Percentiles rank a stretch among this genome's conserved stretches.
Evolutionary conservation across 192 early-diverging fungal genomes (phyloP).

Genomic region (Linnemannia hyalina): DNA sequence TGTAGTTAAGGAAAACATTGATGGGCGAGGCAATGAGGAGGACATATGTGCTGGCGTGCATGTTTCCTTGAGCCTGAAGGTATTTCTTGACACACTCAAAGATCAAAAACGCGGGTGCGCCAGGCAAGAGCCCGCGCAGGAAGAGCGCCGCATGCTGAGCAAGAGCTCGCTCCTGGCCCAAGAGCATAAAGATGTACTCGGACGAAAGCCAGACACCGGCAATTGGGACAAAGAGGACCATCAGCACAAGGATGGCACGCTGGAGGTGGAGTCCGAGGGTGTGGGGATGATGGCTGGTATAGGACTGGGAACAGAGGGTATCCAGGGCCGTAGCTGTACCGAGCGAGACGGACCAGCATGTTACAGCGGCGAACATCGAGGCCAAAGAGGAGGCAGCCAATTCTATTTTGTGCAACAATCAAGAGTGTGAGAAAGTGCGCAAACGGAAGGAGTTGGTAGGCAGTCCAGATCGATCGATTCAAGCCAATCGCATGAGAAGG

Average conservation of each 20-base stretch:
- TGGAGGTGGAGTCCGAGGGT: constrained; percentile 84
- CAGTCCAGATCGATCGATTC: background rate
- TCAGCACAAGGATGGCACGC: constrained; percentile 83
- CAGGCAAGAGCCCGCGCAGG: constrained; percentile 75
- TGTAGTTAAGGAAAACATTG: constrained; percentile 82
- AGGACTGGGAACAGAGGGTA: constrained; percentile 81
- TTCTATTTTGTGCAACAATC: constrained; percentile 58
- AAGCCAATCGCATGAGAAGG: background rate
- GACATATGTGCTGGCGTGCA: constrained; percentile 86
- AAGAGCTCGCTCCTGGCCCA: constrained; percentile 82
- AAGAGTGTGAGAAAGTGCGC: background rate
- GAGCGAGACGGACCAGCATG: constrained; percentile 75
- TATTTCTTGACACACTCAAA: constrained; percentile 91
- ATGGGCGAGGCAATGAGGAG: constrained; percentile 77
- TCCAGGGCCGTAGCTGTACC: constrained; percentile 82
- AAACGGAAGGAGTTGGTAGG: background rate
- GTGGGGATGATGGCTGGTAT: constrained; percentile 74
- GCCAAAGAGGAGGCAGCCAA: constrained; percentile 79
- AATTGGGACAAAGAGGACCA: constrained; percentile 78
- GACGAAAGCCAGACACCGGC: constrained; percentile 72
- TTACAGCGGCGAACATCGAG: constrained; percentile 80
- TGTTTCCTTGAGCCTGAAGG: constrained; percentile 88
- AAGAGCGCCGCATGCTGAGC: constrained; percentile 77
- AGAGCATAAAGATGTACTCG: constrained; percentile 73
- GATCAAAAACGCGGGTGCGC: constrained; percentile 80